Conservation (phyloP, 2,329 filamentous ascomycete species). For the Aschersonia sp. region DNA sequence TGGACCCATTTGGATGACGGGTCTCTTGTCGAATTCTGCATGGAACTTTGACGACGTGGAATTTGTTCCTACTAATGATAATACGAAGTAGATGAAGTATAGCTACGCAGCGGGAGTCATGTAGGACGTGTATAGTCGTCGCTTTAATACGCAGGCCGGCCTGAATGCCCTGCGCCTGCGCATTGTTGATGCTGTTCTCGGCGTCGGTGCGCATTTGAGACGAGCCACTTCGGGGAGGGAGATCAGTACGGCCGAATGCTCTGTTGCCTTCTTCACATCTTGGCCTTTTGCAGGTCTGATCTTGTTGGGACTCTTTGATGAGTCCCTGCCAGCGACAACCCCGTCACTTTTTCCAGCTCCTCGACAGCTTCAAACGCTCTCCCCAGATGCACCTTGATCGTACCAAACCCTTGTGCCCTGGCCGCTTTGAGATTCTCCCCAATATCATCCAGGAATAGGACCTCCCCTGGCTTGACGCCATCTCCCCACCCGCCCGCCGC, state of each 20-base stretch:
- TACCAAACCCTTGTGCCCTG: conserved; percentile 58
- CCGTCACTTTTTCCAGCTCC: conserved; percentile 62
- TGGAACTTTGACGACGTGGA: conserved; percentile 9
- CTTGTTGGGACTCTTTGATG: conserved; percentile 34
- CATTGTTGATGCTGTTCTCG: too few species aligned
- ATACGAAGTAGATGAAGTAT: too few species aligned
- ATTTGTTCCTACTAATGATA: neutral
- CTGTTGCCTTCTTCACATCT: conserved; percentile 20
- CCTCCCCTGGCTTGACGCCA: conserved; percentile 46
- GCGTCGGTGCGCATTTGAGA: too few species aligned
- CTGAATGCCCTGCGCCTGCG: too few species aligned
- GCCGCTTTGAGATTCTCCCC: conserved; percentile 82
- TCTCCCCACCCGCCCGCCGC: conserved; percentile 26
- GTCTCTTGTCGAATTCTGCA: conserved; percentile 10
- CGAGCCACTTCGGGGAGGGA: too few species aligned
- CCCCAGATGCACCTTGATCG: conserved; percentile 73
- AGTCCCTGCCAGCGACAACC: conserved; percentile 43
- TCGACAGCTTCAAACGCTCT: conserved; percentile 67
- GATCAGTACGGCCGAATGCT: neutral
- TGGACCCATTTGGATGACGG: conserved; percentile 9
- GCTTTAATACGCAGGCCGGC: too few species aligned
- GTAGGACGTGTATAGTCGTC: too few species aligned
- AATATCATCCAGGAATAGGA: conserved; percentile 88
- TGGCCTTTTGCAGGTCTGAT: conserved; percentile 22
- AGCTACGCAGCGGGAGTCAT: too few species aligned